phyloP scores from a whole-genome alignment of 805 yeast genomes.

The Cephaloascus albidus region DNA sequence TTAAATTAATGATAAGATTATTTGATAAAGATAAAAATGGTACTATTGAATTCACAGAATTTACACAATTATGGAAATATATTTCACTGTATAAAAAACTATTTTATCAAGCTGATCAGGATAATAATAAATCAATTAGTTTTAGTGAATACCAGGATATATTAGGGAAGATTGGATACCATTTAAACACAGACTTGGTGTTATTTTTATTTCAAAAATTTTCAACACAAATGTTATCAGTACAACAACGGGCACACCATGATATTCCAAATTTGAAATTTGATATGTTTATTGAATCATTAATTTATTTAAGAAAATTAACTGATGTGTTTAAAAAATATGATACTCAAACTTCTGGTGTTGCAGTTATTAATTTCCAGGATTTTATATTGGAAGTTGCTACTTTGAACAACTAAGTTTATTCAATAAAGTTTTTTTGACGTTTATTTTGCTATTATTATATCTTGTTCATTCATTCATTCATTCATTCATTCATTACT shows the following conservation, averaged over 20 bases:
- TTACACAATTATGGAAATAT: conserved; percentile 61
- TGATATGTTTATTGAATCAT: conserved; percentile 73
- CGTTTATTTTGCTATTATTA: too few relatives aligned
- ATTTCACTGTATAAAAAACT: conserved; percentile 57
- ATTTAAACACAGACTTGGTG: conserved; percentile 46
- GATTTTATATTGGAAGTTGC: conserved; percentile 52
- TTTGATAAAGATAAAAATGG: conserved; percentile 43
- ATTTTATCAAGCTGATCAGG: conserved; percentile 53
- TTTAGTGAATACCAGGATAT: conserved; percentile 57
- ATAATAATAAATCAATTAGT: conserved; percentile 49
- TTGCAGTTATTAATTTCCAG: conserved; percentile 56
- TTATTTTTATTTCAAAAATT: conserved; percentile 50
- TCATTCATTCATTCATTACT: too few relatives aligned
- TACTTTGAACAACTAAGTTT: conserved; percentile 10
- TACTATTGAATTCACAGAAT: conserved; percentile 46
- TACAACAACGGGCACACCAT: conserved; percentile 11
- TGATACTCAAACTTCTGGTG: conserved; percentile 68
- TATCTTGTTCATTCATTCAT: too few relatives aligned
- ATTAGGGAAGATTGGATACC: conserved; percentile 57
- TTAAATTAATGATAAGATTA: conserved; percentile 51
- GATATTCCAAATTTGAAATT: conserved; percentile 45
- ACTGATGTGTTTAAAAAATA: conserved; percentile 73
- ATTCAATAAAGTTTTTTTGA: conserved; percentile 1
- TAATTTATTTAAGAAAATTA: conserved; percentile 66
- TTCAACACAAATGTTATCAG: conserved; percentile 24